Base-by-base conservation (phyloP, 2,329 filamentous ascomycete species). In the Ophiocordyceps camponoti-floridani region DNA sequence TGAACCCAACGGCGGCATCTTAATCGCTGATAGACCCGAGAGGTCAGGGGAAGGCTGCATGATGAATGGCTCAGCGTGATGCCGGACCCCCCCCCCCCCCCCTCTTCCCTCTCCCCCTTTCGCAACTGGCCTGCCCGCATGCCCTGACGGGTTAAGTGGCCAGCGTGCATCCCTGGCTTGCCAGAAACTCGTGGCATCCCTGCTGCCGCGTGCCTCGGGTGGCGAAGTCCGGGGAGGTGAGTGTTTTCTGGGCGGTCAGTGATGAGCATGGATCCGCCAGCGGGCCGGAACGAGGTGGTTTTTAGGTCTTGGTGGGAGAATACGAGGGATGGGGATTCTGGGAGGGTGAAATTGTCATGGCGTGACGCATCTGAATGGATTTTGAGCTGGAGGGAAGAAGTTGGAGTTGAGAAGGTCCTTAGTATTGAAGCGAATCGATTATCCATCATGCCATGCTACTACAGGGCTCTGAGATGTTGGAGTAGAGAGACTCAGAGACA, bases 201-300 rank as follows among this genome's bases (percentile, higher is more conserved):
- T 43, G 44, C 33, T 43, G 27, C 44, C 41, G 44, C 44, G 41
- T 45, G 41, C 26, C 26, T 43, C 35, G 4, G 35, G 16, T n/a
- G 35, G 35, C 35, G n/a, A 38, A 38, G 35, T 38, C 35, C 35
- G 35, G 14, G 35, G n/a, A 8, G 18, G 35, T 38, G 10, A 19
- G 35, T 38, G n/a, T n/a, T n/a, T 38, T 38, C n/a, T 40, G 26
- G 26, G 19, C 12, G 33, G 44, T 41, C 42, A 41, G 35, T 45
- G 44, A 19, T 43, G 41, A 31, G 41, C 35, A 45, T 33, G 41
- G 44, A 30, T 40, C 40, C 27, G 40, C 38, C 30, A 5, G 28
- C 35, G 27, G 31, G 16, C 40, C 23, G 35, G 40, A 38, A 35
- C 28, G 27, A 19, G 42, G 28, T 38, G 30, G 42, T 35, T 40